phyloP scores from a whole-genome alignment of 2,329 filamentous ascomycete species.

The Microsporum ferrugineum region DNA sequence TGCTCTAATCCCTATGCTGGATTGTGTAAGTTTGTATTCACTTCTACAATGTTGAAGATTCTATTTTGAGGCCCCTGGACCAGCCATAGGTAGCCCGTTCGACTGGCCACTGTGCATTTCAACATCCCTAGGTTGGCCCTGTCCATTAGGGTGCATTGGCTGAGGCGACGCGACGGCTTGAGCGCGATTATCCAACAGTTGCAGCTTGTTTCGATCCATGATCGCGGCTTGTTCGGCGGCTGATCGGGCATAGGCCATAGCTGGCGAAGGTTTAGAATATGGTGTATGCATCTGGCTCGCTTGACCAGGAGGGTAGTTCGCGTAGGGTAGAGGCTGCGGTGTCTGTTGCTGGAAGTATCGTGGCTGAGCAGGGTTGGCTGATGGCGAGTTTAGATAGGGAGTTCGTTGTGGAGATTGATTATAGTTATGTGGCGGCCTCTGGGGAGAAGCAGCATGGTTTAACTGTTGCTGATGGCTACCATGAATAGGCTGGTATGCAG shows the following conservation, averaged over 20 bases:
- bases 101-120: background rate
- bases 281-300: constrained; percentile 20
- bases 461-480: constrained; percentile 20
- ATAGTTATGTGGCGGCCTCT: constrained; percentile 20
- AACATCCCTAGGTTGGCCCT: background rate
- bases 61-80: constrained; percentile 3
- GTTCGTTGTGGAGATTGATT: constrained; percentile 25
- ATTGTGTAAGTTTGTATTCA: background rate
- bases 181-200: constrained; percentile 24
- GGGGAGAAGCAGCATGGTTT: constrained; percentile 24
- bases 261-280: constrained; percentile 26
- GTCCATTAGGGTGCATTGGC: constrained; percentile 15
- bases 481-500: constrained; percentile 19
- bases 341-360: constrained; percentile 25
- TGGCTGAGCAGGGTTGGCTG: constrained; percentile 20
- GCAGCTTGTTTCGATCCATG: constrained; percentile 30
- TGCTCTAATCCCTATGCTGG: background rate
- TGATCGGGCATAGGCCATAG: constrained; percentile 28
- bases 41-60: background rate
- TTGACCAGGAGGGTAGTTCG: constrained; percentile 24
- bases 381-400: constrained; percentile 25
- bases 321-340: constrained; percentile 18
- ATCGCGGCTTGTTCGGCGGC: constrained; percentile 31
- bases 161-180: constrained; percentile 28
- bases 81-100: background rate